Percentiles rank a stretch among this genome's conserved stretches.
Evolutionary conservation across 2,329 filamentous ascomycete species (phyloP).

Genomic region (Curvularia lunata): DNA sequence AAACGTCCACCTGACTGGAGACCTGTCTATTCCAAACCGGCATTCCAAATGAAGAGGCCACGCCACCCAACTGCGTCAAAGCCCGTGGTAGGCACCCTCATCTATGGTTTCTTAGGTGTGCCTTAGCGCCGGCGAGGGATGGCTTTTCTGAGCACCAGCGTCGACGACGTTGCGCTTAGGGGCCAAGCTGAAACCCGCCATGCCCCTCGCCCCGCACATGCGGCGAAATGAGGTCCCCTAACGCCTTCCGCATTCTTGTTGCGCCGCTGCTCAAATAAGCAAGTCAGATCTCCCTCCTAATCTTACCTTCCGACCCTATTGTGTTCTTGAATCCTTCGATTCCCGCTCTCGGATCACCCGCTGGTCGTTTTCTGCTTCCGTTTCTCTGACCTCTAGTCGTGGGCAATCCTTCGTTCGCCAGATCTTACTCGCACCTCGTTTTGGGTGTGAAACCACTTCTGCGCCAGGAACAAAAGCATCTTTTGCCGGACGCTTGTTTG

Average conservation of each 20-base stretch:
- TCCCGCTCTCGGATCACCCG: conserved; percentile 5
- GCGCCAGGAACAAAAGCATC: conserved; percentile 18
- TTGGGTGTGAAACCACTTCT: conserved; percentile 36
- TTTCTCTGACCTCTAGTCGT: conserved; percentile 27
- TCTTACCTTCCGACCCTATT: conserved; percentile 12
- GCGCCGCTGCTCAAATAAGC: conserved; percentile 14
- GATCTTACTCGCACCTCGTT: conserved; percentile 13
- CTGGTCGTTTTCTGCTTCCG: not conserved
- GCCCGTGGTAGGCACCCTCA: not conserved
- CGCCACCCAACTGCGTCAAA: not conserved
- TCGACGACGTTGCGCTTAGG: conserved; percentile 13
- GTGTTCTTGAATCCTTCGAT: conserved; percentile 3
- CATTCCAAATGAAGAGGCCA: not conserved
- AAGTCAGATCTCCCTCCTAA: conserved; percentile 13
- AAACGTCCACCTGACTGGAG: conserved; percentile 1
- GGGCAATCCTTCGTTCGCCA: conserved; percentile 27
- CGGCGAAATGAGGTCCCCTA: conserved; percentile 9
- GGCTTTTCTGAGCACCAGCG: conserved; percentile 15
- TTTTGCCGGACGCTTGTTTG: conserved; percentile 16
- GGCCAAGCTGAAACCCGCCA: conserved; percentile 17
- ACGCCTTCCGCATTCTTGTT: conserved; percentile 7
- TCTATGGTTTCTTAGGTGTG: conserved; percentile 1
- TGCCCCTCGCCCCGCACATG: conserved; percentile 8
- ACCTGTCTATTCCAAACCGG: conserved; percentile 1
- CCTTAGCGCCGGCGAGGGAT: conserved; percentile 15